Evolutionary conservation across 1,284 basidiomycete species (phyloP).

Genomic region (Grifola frondosa): DNA sequence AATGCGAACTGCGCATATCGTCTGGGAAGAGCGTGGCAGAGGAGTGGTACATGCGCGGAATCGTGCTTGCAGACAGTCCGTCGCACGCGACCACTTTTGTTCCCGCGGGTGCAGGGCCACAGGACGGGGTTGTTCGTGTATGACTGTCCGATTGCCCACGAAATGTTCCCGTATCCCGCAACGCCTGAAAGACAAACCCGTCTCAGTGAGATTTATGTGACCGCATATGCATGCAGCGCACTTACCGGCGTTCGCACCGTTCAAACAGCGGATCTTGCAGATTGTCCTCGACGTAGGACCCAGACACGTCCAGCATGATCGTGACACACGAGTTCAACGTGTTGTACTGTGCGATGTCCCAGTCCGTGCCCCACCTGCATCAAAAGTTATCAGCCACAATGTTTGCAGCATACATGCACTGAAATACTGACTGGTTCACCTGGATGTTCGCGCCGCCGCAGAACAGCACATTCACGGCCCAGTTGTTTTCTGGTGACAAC

Average conservation of each 20-base stretch:
- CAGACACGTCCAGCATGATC: conserved; percentile 53
- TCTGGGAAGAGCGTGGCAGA: conserved; percentile 72
- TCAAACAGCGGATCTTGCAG: no score
- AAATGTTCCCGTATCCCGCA: conserved; percentile 53
- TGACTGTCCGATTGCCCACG: conserved; percentile 44
- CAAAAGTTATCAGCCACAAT: conserved; percentile 11
- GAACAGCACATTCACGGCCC: conserved; percentile 80
- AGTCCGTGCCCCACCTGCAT: conserved; percentile 43
- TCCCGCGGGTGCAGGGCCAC: conserved; percentile 50
- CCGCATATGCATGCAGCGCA: no score
- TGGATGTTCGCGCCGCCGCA: conserved; percentile 79
- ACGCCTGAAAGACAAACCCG: conserved; percentile 45
- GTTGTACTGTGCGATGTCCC: conserved; percentile 43
- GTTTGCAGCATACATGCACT: no score
- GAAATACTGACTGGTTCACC: conserved; percentile 50
- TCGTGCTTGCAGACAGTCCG: conserved; percentile 50
- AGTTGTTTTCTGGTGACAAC: conserved; percentile 82
- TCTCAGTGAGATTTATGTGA: no score
- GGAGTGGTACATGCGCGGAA: conserved; percentile 79
- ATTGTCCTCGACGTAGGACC: conserved; percentile 53
- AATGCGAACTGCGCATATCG: conserved; percentile 53
- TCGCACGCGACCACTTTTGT: conserved; percentile 58
- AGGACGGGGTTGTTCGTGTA: conserved; percentile 55
- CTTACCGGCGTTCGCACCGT: no score
- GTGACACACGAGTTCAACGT: conserved; percentile 56